Base-by-base conservation (phyloP, 139 green algal genomes). In the Chlorella sp. region DNA sequence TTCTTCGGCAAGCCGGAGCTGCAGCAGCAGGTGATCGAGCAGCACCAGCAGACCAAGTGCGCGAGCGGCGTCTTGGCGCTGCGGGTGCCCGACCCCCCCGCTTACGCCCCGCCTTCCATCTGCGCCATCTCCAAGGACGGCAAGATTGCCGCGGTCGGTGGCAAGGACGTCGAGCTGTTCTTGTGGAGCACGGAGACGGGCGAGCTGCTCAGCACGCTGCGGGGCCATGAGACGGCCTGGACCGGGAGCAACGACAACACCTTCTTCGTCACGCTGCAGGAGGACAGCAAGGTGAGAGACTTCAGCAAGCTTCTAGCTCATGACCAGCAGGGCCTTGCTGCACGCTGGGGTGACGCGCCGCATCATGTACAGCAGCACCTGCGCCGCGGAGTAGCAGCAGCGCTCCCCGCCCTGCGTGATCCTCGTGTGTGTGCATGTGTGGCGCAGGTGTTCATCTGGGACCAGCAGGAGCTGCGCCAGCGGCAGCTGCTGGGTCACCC, bases 221-320 rank as follows among this genome's bases (percentile, higher is more conserved):
- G 75, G 29, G 80, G 80, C 14, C 80, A 85, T 50, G 80, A 85
- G 34, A 78, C 75, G 2, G 77, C 72, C n/a, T 85, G 80, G 80
- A 77, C 75, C 2, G 32, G 42, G 22, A 68, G 34, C 51, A 63
- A 85, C 35, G 80, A 81, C 72, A 74, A 74, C 69, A 68, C 71
- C 0, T 85, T 85, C 42, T 85, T 82, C 49, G 72, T 85, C n/a
- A 85, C 80, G 4, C 67, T 74, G 22, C 80, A 85, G 31, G 77
- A 82, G 68, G 77, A 82, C 24, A 61, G 50, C 62, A 82, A 82
- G 73, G 78, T 80, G 51, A 55, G 42, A 24, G 42, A 55, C 42
- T n/a, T n/a, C n/a, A n/a, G n/a, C n/a, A n/a, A n/a, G n/a, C n/a
- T n/a, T n/a, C n/a, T n/a, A n/a, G n/a, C n/a, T n/a, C n/a, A n/a